Evolutionary conservation across 768 basidiomycete genomes (phyloP), one percentile per base, ranked within the genome.

Genomic region (Hysterangium stoloniferum): DNA sequence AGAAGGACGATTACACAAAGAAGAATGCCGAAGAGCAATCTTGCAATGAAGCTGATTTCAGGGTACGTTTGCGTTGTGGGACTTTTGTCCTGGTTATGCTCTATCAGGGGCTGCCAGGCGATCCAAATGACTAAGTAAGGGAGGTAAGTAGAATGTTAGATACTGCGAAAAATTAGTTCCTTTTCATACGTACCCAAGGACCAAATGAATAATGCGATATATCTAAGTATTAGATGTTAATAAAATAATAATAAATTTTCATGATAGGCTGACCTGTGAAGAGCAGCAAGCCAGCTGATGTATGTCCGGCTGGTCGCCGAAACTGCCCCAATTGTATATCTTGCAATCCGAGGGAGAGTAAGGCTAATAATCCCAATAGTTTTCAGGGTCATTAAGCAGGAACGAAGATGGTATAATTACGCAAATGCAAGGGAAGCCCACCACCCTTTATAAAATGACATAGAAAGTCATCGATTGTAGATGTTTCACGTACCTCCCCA

Each of bases 251-350:
- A 28, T 41, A 11, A 17, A 25, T 45, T n/a, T 9, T 36, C 13
- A 35, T 28, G 13, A 17, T 41, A 35, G 54, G 62, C 68, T 54
- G 59, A 84, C 78, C 83, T 71, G 49, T 80, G 72, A 32, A 92
- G 67, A 3, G 75, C 83, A 15, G 69, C 67, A 45, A 87, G 65
- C 80, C 91, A 90, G 52, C 87, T 86, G 52, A 91, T 82, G 61
- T 90, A 94, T 43, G 77, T 78, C 34, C 82, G 73, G 2, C 79
- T 69, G 31, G 75, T 79, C 15, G 89, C 78, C 8, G 87, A 81
- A 40, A 93, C 76, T 35, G 84, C 64, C 33, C 89, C 91, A 33
- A 93, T 36, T 0, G 87, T 90, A 25, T 73, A 64, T 41, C 78
- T 73, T 37, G 81, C 69, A 46, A 86, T 59, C 1, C 54, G 53